A percentile compares a stretch with the other conserved stretches of the same genome.
These are phyloP conservation scores for Zasmidium citrigriseum DNA, from an alignment of 2,329 filamentous ascomycete species.

Conservation along the genomic window DNA sequence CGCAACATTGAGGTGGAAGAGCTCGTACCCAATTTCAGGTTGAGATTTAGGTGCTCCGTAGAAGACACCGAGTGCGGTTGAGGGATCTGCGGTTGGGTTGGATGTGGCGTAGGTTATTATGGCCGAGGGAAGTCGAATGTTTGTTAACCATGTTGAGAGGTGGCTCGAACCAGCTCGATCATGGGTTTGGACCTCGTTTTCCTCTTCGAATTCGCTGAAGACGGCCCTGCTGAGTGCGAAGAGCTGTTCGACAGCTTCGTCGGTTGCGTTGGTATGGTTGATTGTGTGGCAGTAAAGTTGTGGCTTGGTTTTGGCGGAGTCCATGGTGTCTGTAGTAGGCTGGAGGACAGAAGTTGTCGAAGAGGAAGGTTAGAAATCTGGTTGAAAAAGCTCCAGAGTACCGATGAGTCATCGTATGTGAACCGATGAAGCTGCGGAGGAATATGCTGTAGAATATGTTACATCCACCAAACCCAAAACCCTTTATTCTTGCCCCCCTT, in stretches of 20 bases:
- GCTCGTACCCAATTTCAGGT: background rate
- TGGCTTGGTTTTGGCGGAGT: background rate
- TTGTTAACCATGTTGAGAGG: no score
- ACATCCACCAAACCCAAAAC: background rate
- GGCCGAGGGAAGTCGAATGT: no score
- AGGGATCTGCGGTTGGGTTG: no score
- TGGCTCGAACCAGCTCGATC: no score
- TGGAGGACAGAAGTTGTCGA: no score
- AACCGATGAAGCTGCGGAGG: no score
- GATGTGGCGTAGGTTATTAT: no score
- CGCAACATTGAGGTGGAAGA: background rate
- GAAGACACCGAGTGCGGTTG: background rate
- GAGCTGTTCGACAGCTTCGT: background rate
- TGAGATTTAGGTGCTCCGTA: background rate
- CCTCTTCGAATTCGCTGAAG: background rate
- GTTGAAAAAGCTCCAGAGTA: no score
- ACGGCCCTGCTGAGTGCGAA: background rate
- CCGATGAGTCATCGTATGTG: no score
- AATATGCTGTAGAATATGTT: background rate
- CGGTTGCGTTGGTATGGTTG: background rate
- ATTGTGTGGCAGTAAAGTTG: background rate
- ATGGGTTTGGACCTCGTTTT: no score
- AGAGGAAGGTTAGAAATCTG: no score
- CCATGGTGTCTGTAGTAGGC: background rate
- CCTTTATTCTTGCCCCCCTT: background rate